Base-by-base conservation (phyloP, 208 protist species). In the Acanthamoeba lenticulata region DNA sequence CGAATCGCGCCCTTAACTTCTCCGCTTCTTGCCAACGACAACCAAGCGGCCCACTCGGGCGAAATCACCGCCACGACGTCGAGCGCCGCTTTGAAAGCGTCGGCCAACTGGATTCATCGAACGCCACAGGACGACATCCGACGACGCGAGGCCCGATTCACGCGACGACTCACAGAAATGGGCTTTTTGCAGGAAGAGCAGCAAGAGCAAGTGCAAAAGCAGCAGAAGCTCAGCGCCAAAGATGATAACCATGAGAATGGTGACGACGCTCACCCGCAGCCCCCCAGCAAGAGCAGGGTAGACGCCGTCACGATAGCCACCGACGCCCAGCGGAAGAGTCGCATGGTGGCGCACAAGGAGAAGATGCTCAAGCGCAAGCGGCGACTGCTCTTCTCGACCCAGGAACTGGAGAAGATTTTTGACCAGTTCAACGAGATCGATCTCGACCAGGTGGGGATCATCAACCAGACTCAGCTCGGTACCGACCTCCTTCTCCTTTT, bases 351-450 rank as follows among this genome's bases (percentile, higher is more conserved):
- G 45, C 79, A 88, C 27, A 74, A 74, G 32, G 2, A 79, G 36
- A 65, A 92, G 40, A 38, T 5, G 55, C 72, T 34, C 6, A 92
- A 83, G 34, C 24, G 15, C 17, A 44, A 83, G 90, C 72, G 44
- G 15, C 88, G 36, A 6, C 32, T 57, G 44, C 38, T 45, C 36
- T 81, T 77, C 49, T 83, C 90, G 5, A 52, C 90, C 6, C 29
- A 86, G 15, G 65, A 93, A 44, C 44, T 93, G 45, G 90, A 93
- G 49, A 93, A 93, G 45, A 42, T 93, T 11, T 93, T 62, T 21
- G 90, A 93, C 21, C 90, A 93, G 67, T 93, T 93, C 69, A 93
- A 93, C 45, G 90, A 93, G 32, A 93, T 93, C 15, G 90, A 93
- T 27, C 49, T 29, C 29, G 55, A 93, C 17, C 90, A 85, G 32